Evolutionary conservation across 140 eudicot genomes (phyloP).

Genomic region (Anethum foeniculum): DNA sequence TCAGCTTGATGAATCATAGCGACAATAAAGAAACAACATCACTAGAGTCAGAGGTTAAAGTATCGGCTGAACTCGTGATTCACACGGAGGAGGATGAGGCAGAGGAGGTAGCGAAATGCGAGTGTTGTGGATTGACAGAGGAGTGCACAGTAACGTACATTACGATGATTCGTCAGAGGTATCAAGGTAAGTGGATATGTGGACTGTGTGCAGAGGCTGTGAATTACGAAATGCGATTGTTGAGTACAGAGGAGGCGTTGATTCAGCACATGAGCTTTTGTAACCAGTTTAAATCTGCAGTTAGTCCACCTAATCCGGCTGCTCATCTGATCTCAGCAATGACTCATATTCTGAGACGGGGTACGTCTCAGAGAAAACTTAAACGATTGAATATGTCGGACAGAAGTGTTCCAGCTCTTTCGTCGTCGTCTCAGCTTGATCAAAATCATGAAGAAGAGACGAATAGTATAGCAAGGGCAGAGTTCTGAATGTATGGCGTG

Average conservation of each 20-base stretch:
- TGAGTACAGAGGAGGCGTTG: conserved; percentile 56
- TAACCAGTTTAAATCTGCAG: conserved; percentile 25
- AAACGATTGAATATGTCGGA: conserved; percentile 24
- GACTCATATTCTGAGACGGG: conserved; percentile 43
- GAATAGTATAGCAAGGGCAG: background rate
- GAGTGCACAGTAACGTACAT: conserved; percentile 61
- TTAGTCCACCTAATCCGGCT: conserved; percentile 29
- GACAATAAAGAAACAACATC: background rate
- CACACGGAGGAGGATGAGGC: conserved; percentile 14
- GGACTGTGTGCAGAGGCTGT: conserved; percentile 85
- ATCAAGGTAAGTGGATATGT: conserved; percentile 76
- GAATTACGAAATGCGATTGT: conserved; percentile 41
- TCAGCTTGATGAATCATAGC: conserved; percentile 2
- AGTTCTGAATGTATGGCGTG: background rate
- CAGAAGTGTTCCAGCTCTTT: conserved; percentile 14
- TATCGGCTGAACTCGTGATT: background rate
- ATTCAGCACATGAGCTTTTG: conserved; percentile 59
- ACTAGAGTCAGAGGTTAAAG: conserved; percentile 19
- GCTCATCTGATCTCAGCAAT: conserved; percentile 45
- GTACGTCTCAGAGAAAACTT: conserved; percentile 28
- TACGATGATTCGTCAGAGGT: conserved; percentile 33
- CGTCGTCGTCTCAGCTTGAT: background rate
- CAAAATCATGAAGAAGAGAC: background rate
- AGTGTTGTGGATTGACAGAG: conserved; percentile 70
- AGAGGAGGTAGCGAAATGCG: conserved; percentile 36